Conservation (phyloP, 768 basidiomycete species). For the Russula emetica region DNA sequence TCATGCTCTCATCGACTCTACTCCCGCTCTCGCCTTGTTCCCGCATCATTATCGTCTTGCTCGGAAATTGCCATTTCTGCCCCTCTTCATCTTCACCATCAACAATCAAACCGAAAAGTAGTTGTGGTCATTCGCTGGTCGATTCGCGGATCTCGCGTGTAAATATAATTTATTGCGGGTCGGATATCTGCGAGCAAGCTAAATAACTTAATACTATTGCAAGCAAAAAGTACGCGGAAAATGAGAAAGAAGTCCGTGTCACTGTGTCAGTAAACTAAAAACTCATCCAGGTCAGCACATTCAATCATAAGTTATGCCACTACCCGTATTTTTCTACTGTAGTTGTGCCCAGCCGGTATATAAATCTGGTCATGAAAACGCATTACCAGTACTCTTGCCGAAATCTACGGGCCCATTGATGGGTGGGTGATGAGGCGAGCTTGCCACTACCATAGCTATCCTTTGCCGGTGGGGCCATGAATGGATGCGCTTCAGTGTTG, state of each 20-base stretch:
- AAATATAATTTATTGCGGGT: not conserved
- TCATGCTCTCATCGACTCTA: not conserved
- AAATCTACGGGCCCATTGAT: slow-evolving; percentile 24
- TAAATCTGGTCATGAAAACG: too few species aligned
- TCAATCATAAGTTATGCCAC: too few species aligned
- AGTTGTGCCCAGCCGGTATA: too few species aligned
- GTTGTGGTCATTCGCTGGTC: not conserved
- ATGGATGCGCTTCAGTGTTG: slow-evolving; percentile 23
- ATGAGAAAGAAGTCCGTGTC: not conserved
- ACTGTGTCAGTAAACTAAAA: too few species aligned
- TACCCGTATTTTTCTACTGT: too few species aligned
- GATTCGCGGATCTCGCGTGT: not conserved
- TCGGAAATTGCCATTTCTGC: too few species aligned
- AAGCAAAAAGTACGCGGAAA: not conserved
- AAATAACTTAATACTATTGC: too few species aligned
- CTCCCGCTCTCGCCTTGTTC: not conserved
- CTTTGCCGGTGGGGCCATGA: slow-evolving; percentile 28
- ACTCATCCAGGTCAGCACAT: too few species aligned
- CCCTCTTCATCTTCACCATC: not conserved
- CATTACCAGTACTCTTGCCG: not conserved
- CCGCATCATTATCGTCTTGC: too few species aligned
- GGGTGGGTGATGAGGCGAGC: slow-evolving; percentile 28
- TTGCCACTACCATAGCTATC: slow-evolving; percentile 37
- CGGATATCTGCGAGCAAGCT: too few species aligned
- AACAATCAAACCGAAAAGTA: not conserved